Conservation (phyloP, 2,329 filamentous ascomycete genomes). For the Colletotrichum agaves region DNA sequence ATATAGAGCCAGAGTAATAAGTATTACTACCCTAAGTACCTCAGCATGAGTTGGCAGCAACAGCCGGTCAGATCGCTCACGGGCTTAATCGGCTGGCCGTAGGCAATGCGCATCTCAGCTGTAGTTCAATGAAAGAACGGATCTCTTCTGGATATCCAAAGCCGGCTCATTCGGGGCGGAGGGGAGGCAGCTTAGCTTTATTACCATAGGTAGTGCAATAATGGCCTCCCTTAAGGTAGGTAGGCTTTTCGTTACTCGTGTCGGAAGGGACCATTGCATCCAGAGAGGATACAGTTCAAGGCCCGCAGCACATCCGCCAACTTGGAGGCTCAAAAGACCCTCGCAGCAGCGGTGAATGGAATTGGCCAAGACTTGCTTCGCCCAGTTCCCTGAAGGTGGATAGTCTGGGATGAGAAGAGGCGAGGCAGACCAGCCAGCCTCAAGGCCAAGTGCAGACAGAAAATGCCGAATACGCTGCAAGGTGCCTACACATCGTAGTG, state of each 20-base stretch:
- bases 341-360: not conserved
- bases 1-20: not conserved
- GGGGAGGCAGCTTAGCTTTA: not conserved
- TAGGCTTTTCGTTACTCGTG: not conserved
- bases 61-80: constrained; percentile 15
- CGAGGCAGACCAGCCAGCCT: not conserved
- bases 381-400: not conserved
- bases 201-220: not conserved
- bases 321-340: not conserved
- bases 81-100: constrained; percentile 23
- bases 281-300: not conserved
- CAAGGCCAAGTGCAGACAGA: constrained; percentile 6
- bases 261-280: not conserved
- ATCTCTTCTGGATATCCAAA: not conserved
- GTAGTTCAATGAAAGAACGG: not conserved
- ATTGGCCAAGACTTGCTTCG: not conserved
- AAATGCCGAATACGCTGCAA: not conserved
- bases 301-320: not conserved
- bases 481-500: constrained; percentile 13
- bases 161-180: not conserved
- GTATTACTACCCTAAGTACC: not conserved
- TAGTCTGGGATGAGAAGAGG: not conserved
- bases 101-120: constrained; percentile 5
- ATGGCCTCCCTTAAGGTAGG: not conserved
- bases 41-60: constrained; percentile 8